Evolutionary conservation across 2,329 filamentous ascomycete species (phyloP).

Genomic region (Aspergillus melleus): DNA sequence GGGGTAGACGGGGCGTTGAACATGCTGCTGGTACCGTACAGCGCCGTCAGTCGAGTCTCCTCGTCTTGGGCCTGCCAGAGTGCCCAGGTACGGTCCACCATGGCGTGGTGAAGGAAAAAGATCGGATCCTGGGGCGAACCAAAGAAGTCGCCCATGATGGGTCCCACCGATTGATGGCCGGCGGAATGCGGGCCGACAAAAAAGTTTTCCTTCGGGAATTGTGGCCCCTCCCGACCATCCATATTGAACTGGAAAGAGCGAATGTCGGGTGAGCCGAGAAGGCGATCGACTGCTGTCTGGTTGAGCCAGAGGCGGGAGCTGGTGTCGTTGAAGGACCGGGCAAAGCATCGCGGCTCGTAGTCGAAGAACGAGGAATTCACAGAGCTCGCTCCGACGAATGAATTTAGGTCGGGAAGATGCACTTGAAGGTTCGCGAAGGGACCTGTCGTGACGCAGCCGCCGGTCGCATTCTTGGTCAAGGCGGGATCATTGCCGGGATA

Average conservation of each 20-base stretch:
- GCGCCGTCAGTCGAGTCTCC: neutral
- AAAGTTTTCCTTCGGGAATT: neutral
- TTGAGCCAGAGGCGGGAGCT: neutral
- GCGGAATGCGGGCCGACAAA: constrained; percentile 1
- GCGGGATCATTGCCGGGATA: neutral
- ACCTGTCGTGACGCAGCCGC: constrained; percentile 6
- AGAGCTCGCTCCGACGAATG: no score
- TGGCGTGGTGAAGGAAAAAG: constrained; percentile 14
- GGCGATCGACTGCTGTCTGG: neutral
- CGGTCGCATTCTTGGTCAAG: neutral
- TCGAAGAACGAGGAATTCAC: neutral
- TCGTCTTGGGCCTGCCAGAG: constrained; percentile 10
- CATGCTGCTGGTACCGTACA: constrained; percentile 6
- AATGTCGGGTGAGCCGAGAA: constrained; percentile 2
- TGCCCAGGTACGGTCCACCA: constrained; percentile 11
- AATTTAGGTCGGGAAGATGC: neutral
- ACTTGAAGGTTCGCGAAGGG: constrained; percentile 6
- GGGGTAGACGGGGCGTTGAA: neutral
- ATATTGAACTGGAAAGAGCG: constrained; percentile 7
- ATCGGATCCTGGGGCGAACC: constrained; percentile 8
- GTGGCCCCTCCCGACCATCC: constrained; percentile 1
- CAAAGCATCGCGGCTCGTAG: constrained; percentile 9
- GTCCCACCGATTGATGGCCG: constrained; percentile 5
- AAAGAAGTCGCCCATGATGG: constrained; percentile 4
- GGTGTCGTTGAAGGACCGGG: constrained; percentile 3